phyloP scores from a whole-genome alignment of 2,329 filamentous ascomycete species.

The Lachnellula arida region DNA sequence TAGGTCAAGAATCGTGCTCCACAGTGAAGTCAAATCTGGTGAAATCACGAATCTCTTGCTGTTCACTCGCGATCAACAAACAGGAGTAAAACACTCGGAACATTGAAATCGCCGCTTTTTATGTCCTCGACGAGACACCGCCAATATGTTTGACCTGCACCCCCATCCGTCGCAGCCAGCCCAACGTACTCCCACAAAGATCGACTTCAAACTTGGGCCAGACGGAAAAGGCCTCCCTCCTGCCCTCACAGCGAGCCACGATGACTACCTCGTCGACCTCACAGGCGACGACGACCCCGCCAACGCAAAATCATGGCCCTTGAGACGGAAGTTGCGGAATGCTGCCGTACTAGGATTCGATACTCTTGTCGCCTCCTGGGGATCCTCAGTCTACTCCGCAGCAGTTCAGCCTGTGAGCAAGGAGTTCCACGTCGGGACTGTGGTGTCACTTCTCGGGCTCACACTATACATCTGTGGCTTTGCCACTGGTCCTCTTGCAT shows the following conservation, averaged over 20 bases:
- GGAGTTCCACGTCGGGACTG: slow-evolving; percentile 36
- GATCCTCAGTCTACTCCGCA: slow-evolving; percentile 27
- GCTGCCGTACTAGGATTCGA: slow-evolving; percentile 8
- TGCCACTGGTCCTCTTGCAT: slow-evolving; percentile 22
- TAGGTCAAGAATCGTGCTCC: too few relatives aligned
- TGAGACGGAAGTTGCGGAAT: slow-evolving; percentile 1
- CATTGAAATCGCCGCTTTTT: too few relatives aligned
- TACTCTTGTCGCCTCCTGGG: slow-evolving; percentile 11
- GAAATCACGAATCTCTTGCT: too few relatives aligned
- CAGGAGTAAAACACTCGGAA: too few relatives aligned
- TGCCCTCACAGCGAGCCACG: neutral
- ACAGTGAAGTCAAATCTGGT: too few relatives aligned
- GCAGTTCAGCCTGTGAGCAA: slow-evolving; percentile 34
- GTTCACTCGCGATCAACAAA: too few relatives aligned
- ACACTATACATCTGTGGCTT: slow-evolving; percentile 39
- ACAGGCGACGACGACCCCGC: slow-evolving; percentile 5
- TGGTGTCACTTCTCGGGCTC: slow-evolving; percentile 37
- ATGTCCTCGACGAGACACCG: too few relatives aligned
- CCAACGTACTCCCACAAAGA: neutral
- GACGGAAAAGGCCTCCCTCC: slow-evolving; percentile 1
- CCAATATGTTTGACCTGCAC: slow-evolving; percentile 1
- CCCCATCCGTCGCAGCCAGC: neutral
- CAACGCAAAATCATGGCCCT: slow-evolving; percentile 11
- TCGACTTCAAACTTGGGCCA: neutral
- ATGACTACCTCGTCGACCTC: slow-evolving; percentile 12